Conservation (phyloP, 148 eudicot genomes). For the Diospyros lotus region DNA sequence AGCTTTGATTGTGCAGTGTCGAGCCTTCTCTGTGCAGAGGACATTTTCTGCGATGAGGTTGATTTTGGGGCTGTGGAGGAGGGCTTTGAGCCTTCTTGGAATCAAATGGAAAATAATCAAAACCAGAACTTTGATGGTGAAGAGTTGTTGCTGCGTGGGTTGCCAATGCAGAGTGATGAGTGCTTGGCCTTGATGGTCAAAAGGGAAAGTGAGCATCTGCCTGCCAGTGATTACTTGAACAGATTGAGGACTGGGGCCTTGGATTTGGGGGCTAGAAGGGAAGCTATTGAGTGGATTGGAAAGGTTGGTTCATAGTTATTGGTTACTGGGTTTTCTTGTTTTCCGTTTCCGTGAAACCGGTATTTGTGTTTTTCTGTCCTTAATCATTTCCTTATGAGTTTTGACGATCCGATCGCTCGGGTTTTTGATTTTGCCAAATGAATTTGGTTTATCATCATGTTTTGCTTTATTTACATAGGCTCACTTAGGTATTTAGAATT, state of each 20-base stretch:
- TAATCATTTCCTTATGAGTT: neutral
- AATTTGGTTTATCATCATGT: neutral
- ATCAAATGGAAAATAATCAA: slow-evolving; percentile 13
- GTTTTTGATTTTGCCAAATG: neutral
- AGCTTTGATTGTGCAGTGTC: slow-evolving; percentile 53
- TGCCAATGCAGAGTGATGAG: slow-evolving; percentile 49
- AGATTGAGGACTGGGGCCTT: slow-evolving; percentile 56
- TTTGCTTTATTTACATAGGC: neutral
- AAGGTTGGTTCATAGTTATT: slow-evolving; percentile 42
- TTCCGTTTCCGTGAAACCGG: neutral
- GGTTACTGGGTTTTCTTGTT: neutral
- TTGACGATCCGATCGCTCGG: neutral
- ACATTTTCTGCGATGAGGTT: slow-evolving; percentile 37
- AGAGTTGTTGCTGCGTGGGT: slow-evolving; percentile 19
- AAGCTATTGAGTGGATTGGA: slow-evolving; percentile 68
- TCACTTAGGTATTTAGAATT: neutral
- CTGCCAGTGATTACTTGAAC: slow-evolving; percentile 44
- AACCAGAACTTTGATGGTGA: slow-evolving; percentile 23
- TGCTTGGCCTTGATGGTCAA: slow-evolving; percentile 39
- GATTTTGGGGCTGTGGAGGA: slow-evolving; percentile 24
- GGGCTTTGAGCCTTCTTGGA: slow-evolving; percentile 29
- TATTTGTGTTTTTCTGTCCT: neutral
- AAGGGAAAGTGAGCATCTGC: slow-evolving; percentile 45
- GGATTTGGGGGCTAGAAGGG: slow-evolving; percentile 54
- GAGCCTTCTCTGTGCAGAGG: slow-evolving; percentile 66